phyloP scores from a whole-genome alignment of 2,329 filamentous ascomycete species.

The Penicillium janthinellum region DNA sequence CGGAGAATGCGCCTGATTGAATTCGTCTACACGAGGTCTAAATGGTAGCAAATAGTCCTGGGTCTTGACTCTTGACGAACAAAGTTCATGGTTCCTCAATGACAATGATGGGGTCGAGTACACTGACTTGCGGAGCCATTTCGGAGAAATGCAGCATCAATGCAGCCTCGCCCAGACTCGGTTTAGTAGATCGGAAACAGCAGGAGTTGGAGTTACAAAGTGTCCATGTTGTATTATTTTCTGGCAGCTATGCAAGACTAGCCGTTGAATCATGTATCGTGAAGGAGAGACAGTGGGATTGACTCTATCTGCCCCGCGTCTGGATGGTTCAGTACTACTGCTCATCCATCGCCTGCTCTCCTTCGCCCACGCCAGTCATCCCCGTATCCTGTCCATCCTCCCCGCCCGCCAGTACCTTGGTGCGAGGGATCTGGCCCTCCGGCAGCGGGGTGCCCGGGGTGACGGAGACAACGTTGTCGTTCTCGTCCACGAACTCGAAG shows the following conservation, averaged over 20 bases:
- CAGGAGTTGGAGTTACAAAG: not conserved
- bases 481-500: slow-evolving; percentile 95
- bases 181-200: not conserved
- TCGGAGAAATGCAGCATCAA: slow-evolving; percentile 1
- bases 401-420: slow-evolving; percentile 64
- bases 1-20: not conserved
- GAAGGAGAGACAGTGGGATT: not conserved
- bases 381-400: slow-evolving; percentile 37
- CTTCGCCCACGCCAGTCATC: slow-evolving; percentile 37
- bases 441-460: slow-evolving; percentile 73
- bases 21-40: not conserved
- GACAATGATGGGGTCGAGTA: not conserved
- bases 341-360: slow-evolving; percentile 26
- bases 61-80: not conserved
- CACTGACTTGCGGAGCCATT: not conserved
- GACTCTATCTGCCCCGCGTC: not conserved
- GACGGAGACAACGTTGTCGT: slow-evolving; percentile 79
- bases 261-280: not conserved
- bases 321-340: slow-evolving; percentile 15
- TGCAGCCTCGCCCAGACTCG: not conserved
- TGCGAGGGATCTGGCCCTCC: slow-evolving; percentile 60
- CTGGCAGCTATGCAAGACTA: not conserved
- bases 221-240: not conserved
- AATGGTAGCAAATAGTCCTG: not conserved
- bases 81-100: not conserved